phyloP scores from a whole-genome alignment of 1,284 basidiomycete species.

The Leccinum subfulvum region DNA sequence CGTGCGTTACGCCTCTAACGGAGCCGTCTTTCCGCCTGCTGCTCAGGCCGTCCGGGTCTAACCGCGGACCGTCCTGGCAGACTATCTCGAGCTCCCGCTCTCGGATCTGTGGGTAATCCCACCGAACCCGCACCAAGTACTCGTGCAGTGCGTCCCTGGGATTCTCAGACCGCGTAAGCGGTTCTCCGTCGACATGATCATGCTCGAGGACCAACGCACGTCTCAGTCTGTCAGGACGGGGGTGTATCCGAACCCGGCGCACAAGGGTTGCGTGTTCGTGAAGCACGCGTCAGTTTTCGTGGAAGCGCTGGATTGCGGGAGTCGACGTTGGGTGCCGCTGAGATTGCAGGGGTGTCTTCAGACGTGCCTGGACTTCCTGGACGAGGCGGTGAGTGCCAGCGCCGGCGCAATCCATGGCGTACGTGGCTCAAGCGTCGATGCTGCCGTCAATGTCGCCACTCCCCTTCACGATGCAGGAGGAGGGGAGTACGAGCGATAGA shows the following conservation, averaged over 20 bases:
- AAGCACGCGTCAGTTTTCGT: not conserved
- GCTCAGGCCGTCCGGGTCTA: constrained; percentile 32
- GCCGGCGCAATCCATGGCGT: not conserved
- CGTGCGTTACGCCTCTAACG: constrained; percentile 42
- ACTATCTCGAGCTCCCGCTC: constrained; percentile 37
- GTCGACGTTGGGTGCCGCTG: not conserved
- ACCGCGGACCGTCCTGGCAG: constrained; percentile 32
- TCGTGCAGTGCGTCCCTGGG: constrained; percentile 41
- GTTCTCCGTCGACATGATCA: constrained; percentile 8
- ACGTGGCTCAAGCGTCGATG: not conserved
- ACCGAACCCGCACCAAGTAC: constrained; percentile 25
- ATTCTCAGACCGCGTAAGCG: constrained; percentile 23
- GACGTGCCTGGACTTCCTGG: constrained; percentile 50
- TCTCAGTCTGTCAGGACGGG: not conserved
- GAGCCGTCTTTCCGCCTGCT: constrained; percentile 54
- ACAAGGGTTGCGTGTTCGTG: not conserved
- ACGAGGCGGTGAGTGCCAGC: constrained; percentile 23
- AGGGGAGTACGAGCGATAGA: not conserved
- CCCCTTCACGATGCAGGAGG: not conserved
- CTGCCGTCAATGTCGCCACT: not conserved
- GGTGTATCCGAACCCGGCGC: not conserved
- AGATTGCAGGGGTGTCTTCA: constrained; percentile 64
- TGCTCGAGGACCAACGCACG: not conserved
- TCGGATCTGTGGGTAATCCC: constrained; percentile 33
- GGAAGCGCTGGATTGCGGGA: not conserved